phyloP scores from a whole-genome alignment of 768 basidiomycete genomes.

The Amanita pseudoporphyria region DNA sequence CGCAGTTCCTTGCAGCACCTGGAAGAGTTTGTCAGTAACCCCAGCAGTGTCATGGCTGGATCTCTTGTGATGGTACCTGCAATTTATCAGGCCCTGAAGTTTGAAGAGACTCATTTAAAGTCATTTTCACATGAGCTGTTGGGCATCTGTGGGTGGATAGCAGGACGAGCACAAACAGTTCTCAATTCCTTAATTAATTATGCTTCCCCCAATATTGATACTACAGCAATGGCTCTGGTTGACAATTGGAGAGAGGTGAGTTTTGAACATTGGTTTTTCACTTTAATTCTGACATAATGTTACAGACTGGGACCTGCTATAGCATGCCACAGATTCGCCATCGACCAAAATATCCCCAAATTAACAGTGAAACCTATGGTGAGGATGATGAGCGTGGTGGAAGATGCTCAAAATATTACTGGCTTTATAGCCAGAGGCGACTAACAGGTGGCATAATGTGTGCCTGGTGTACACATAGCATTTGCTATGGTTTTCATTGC shows the following conservation, averaged over 20 bases:
- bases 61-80: neutral
- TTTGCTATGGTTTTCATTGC: neutral
- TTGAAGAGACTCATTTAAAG: too few relatives aligned
- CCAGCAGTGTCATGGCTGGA: neutral
- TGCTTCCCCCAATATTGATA: neutral
- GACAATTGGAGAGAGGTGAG: neutral
- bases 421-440: neutral
- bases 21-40: neutral
- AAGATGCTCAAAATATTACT: neutral
- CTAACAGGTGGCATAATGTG: neutral
- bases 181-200: neutral
- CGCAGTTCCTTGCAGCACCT: conserved; percentile 8
- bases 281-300: conserved; percentile 9
- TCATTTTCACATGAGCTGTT: too few relatives aligned
- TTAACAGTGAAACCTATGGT: neutral
- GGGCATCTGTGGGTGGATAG: too few relatives aligned
- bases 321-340: conserved; percentile 20
- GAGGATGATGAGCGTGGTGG: neutral
- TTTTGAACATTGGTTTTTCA: too few relatives aligned
- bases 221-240: neutral
- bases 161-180: neutral
- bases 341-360: conserved; percentile 21
- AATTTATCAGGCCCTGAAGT: too few relatives aligned
- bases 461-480: neutral
- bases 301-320: conserved; percentile 22